Base-by-base conservation (phyloP, 768 basidiomycete genomes). In the Boletus bicolor region DNA sequence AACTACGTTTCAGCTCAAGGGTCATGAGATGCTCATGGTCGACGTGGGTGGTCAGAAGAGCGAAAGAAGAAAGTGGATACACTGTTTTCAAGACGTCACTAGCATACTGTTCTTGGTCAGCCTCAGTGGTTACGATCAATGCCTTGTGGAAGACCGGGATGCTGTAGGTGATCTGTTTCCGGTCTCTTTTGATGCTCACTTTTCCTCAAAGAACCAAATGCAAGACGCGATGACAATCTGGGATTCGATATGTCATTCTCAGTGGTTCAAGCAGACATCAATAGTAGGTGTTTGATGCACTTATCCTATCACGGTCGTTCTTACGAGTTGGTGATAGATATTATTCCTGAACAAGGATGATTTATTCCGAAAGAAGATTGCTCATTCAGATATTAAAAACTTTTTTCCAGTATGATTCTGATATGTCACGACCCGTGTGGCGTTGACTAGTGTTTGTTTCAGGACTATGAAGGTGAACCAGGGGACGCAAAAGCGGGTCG, bases 171-270 rank as follows among this genome's bases (percentile, higher is more conserved):
- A 15, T 53, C 24, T 39, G 2, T 52, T 52, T 26, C 32, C 42
- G 15, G 10, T 11, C 30, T 32, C 34, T 56, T 28, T 60, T 41
- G 45, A 47, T 12, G 17, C 35, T 41, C 44, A 58, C 35, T 1
- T 49, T 34, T 19, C 17, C 26, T 36, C 32, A 7, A 65, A 94
- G 89, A 98, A 98, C 68, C 94, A 96, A 85, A 96, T 98, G 93
- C 91, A 95, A 76, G 94, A 98, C 60, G 92, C 94, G 5, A 89
- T 98, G 86, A 92, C 92, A n/a, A 92, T 98, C 48, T 98, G 94
- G 88, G 94, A 98, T 64, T 93, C 93, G 41, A 95, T 98, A 80
- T 95, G 93, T 74, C 93, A 97, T 70, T 95, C 93, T 10, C 93
- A 95, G 61, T 97, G 93, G 93, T 97, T 97, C 76, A 90, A 91